These are phyloP conservation scores for Cynara cardunculus DNA, from an alignment of 129 eudicot genomes.

Conservation along the genomic window DNA sequence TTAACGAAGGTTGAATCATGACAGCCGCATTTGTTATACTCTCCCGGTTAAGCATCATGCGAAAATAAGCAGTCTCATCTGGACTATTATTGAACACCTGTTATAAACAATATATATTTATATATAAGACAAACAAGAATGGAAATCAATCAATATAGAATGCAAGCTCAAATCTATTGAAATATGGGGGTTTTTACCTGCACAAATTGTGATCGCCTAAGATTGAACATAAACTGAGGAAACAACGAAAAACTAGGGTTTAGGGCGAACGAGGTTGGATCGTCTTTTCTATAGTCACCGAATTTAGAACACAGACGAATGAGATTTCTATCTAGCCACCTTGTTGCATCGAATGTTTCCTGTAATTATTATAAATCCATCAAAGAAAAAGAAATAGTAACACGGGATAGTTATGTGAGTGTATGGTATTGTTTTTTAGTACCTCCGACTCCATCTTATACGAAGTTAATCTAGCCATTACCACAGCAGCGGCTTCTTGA, in stretches of 20 bases:
- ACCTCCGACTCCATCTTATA: slow-evolving; percentile 97
- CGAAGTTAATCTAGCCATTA: slow-evolving; percentile 83
- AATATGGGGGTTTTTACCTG: slow-evolving; percentile 47
- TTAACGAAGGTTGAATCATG: slow-evolving; percentile 95
- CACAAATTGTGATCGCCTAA: slow-evolving; percentile 93
- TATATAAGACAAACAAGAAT: background rate
- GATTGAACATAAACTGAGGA: slow-evolving; percentile 96
- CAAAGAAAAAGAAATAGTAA: background rate
- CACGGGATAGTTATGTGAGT: background rate
- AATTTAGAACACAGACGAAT: slow-evolving; percentile 91
- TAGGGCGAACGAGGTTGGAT: slow-evolving; percentile 82
- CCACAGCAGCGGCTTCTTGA: slow-evolving; percentile 96
- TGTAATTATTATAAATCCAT: slow-evolving; percentile 23
- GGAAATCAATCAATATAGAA: background rate
- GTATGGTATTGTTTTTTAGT: background rate
- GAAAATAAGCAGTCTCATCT: slow-evolving; percentile 97
- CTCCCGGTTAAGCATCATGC: slow-evolving; percentile 91
- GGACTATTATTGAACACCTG: slow-evolving; percentile 98
- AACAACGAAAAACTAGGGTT: slow-evolving; percentile 88
- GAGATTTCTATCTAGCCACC: slow-evolving; percentile 93
- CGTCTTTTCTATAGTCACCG: slow-evolving; percentile 95
- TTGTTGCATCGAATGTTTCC: slow-evolving; percentile 96
- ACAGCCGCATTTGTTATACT: slow-evolving; percentile 77
- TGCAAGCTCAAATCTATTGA: background rate
- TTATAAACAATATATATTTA: background rate